Conservation (phyloP, 768 basidiomycete genomes). For the Xerocomellus dryophilus region DNA sequence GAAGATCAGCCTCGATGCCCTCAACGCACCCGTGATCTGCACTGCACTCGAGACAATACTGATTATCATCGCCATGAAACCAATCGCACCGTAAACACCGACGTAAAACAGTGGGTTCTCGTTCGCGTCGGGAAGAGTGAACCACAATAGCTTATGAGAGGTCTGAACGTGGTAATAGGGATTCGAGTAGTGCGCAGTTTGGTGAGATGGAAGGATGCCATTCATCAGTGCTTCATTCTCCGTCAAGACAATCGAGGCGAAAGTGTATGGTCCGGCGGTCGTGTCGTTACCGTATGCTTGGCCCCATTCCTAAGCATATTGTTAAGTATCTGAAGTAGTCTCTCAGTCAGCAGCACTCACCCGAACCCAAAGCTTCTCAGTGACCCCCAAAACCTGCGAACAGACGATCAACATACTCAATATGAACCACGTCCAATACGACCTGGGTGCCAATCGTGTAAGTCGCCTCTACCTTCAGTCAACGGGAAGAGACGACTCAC, state of each 20-base stretch:
- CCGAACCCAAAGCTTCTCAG: constrained; percentile 32
- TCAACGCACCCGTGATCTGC: constrained; percentile 55
- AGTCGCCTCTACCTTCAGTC: neutral
- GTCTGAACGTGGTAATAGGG: constrained; percentile 18
- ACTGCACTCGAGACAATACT: constrained; percentile 45
- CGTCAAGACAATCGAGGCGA: constrained; percentile 21
- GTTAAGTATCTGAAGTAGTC: neutral
- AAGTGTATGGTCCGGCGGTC: constrained; percentile 7
- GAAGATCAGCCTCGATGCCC: constrained; percentile 37
- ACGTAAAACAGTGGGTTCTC: constrained; percentile 72
- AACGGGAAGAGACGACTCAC: constrained; percentile 31
- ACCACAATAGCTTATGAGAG: constrained; percentile 8
- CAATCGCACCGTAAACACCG: constrained; percentile 61
- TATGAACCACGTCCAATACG: constrained; percentile 32
- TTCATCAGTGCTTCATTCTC: constrained; percentile 32
- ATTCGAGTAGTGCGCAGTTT: constrained; percentile 14
- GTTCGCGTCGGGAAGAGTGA: constrained; percentile 45
- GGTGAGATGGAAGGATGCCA: constrained; percentile 20
- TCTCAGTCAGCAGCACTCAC: constrained; percentile 8
- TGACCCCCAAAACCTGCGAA: constrained; percentile 26
- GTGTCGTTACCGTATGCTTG: constrained; percentile 19
- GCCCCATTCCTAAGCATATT: constrained; percentile 28
- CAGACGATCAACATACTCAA: constrained; percentile 21
- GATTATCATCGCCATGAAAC: constrained; percentile 46
- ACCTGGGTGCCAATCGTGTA: constrained; percentile 11